phyloP scores from a whole-genome alignment of 352 stramenopile species.

The Globisporangium megalacanthum region DNA sequence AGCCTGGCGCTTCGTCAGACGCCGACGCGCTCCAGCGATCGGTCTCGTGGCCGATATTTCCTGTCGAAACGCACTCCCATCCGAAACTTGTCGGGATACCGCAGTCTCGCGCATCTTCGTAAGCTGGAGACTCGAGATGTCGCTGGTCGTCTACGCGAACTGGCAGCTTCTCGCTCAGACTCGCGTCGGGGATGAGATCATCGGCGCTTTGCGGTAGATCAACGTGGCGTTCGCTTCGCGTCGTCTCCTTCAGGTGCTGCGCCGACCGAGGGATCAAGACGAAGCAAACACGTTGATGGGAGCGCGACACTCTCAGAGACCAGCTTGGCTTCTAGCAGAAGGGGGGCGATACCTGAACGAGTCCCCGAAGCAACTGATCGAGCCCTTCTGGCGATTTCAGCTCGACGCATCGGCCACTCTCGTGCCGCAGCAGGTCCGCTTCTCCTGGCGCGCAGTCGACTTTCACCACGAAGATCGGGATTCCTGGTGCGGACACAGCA shows the following conservation, averaged over 20 bases:
- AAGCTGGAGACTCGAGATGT: too few relatives aligned
- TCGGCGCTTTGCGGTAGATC: too few relatives aligned
- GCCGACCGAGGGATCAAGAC: neutral
- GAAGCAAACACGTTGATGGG: neutral
- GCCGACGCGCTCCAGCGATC: too few relatives aligned
- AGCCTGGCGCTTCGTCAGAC: neutral
- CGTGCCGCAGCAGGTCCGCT: constrained; percentile 26
- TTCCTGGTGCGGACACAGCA: constrained; percentile 23
- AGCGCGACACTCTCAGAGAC: neutral
- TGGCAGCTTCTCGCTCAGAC: too few relatives aligned
- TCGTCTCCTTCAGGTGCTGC: too few relatives aligned
- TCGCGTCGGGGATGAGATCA: too few relatives aligned
- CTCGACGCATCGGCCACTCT: constrained; percentile 18
- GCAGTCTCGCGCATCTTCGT: too few relatives aligned
- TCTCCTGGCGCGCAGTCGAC: constrained; percentile 25
- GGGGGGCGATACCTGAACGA: constrained; percentile 33
- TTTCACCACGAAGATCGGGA: constrained; percentile 76
- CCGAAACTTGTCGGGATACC: too few relatives aligned
- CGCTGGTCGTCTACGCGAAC: too few relatives aligned
- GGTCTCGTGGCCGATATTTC: too few relatives aligned
- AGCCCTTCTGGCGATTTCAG: constrained; percentile 41
- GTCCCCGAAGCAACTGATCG: constrained; percentile 25
- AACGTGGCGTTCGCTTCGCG: too few relatives aligned
- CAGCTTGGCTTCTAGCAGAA: neutral
- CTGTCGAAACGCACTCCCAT: too few relatives aligned